phyloP scores from a whole-genome alignment of 495 filamentous ascomycete genomes.

The Filosporella fistucella region DNA sequence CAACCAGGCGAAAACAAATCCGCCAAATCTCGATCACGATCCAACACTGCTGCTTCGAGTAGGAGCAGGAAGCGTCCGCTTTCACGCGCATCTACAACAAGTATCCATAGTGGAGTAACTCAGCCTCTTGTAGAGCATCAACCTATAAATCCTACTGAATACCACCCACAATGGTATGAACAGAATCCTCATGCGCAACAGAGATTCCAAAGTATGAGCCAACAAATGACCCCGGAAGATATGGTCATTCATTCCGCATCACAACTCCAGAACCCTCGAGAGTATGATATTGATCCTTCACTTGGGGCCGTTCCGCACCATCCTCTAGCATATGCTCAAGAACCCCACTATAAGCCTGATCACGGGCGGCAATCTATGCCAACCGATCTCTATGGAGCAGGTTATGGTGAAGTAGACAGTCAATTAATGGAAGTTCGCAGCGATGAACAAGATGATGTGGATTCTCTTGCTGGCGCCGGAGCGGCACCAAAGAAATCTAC shows the following conservation, averaged over 20 bases:
- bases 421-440: constrained; percentile 55
- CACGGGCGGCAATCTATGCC: constrained; percentile 39
- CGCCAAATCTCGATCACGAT: constrained; percentile 41
- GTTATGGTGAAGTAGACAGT: constrained; percentile 61
- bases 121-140: constrained; percentile 64
- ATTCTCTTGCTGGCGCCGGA: constrained; percentile 53
- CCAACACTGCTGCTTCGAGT: constrained; percentile 51
- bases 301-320: constrained; percentile 29
- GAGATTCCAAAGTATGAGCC: constrained; percentile 21
- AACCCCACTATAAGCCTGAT: constrained; percentile 16
- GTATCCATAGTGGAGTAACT: constrained; percentile 64
- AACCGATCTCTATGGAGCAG: constrained; percentile 47
- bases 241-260: constrained; percentile 56
- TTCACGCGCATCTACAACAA: constrained; percentile 84
- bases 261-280: constrained; percentile 43
- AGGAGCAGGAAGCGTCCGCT: constrained; percentile 60
- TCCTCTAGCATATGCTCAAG: constrained; percentile 20
- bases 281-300: constrained; percentile 36
- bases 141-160: constrained; percentile 23
- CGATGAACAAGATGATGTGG: constrained; percentile 63
- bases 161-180: constrained; percentile 42
- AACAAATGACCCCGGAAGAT: constrained; percentile 58
- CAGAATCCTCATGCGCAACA: constrained; percentile 27
- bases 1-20: constrained; percentile 14
- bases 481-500: constrained; percentile 54